Base-by-base conservation (phyloP, 169 alveolate species). In the Cryptosporidium sp. region DNA sequence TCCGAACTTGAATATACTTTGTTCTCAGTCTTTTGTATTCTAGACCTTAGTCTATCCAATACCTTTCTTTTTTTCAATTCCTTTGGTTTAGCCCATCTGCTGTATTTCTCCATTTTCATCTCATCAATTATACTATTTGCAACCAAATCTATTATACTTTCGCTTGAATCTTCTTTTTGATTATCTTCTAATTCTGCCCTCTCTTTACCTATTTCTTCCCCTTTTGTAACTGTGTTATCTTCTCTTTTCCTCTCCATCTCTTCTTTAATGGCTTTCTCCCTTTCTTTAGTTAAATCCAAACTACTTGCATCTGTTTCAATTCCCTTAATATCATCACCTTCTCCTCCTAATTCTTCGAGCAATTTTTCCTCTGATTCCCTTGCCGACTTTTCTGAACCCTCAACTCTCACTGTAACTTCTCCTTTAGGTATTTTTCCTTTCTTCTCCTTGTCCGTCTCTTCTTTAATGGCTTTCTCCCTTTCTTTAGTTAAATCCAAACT, bases 401-500 rank as follows among this genome's bases (percentile, higher is more conserved):
- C n/a, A 48, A 72, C 44, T 37, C 62, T 4, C 10, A 12, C 0
- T 52, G 6, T 0, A 10, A 12, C 4, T 52, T 21, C 62, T 52
- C 62, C 62, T 12, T 3, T 29, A 4, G 62, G 4, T 52, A 35
- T 35, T 35, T 9, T 9, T 16, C 67, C 3, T 56, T 12, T 2
- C 8, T 56, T 21, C 0, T 26, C 35, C 8, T 48, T 48, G 2
- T 1, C 2, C 5, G 0, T 44, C 21, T 73, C 86, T 16, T 73
- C 44, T 31, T 73, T 33, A 3, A 23, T 26, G 7, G 86, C 86
- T 31, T 12, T 58, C 21, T 42, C 23, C 31, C 21, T 45, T 33
- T 73, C 86, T 39, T 73, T 60, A 35, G 9, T 16, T 29, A 73
- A 73, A 73, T 56, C 70, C 12, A 73, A 70, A 33, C 44, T n/a